Percentiles rank a stretch among this genome's conserved stretches.
These are phyloP conservation scores for Cladosporium cucumerinum DNA, from an alignment of 2,329 filamentous ascomycete species.

Conservation along the genomic window DNA sequence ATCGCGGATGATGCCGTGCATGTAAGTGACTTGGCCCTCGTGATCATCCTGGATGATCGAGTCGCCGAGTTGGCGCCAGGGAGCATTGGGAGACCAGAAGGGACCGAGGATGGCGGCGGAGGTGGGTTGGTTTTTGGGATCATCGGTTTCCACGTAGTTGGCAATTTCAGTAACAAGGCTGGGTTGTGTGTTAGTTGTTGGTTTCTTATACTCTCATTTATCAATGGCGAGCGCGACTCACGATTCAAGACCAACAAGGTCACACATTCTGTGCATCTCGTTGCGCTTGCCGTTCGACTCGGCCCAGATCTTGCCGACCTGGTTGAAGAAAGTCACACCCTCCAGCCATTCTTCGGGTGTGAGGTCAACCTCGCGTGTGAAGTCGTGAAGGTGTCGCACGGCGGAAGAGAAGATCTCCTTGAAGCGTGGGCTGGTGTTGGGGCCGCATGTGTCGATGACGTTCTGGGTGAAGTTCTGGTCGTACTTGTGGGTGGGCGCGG, in stretches of 20 bases:
- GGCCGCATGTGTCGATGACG: conserved; percentile 70
- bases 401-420: conserved; percentile 61
- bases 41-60: conserved; percentile 63
- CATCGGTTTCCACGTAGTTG: conserved; percentile 58
- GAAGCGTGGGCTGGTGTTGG: conserved; percentile 63
- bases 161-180: conserved; percentile 66
- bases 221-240: conserved; percentile 38
- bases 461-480: conserved; percentile 74
- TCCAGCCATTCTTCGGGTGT: conserved; percentile 74
- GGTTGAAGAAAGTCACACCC: conserved; percentile 72
- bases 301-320: conserved; percentile 50
- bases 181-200: not conserved
- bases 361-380: conserved; percentile 72
- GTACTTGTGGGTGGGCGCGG: conserved; percentile 44
- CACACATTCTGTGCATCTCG: conserved; percentile 69
- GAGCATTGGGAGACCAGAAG: conserved; percentile 73
- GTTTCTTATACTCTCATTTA: not conserved
- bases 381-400: conserved; percentile 73
- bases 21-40: conserved; percentile 59
- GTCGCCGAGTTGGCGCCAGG: conserved; percentile 65
- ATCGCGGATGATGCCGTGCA: conserved; percentile 68
- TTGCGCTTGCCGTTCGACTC: conserved; percentile 64
- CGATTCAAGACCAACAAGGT: conserved; percentile 72
- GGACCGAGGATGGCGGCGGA: conserved; percentile 73
- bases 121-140: conserved; percentile 61